These are phyloP conservation scores for Aspergillus brunneoviolaceus DNA, from an alignment of 2,329 filamentous ascomycete species.

Conservation along the genomic window DNA sequence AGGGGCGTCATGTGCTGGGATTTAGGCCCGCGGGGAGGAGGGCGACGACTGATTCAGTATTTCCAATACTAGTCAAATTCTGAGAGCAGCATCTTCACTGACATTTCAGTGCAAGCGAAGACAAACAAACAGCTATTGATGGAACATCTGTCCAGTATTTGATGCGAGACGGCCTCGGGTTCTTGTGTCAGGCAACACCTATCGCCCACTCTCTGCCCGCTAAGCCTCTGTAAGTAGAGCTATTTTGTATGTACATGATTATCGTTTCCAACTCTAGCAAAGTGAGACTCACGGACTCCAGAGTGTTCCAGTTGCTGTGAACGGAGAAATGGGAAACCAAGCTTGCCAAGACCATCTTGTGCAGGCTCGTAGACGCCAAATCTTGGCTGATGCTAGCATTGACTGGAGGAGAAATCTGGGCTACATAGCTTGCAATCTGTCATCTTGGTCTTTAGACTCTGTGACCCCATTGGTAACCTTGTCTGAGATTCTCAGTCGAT, in stretches of 20 bases:
- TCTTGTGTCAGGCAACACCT: neutral
- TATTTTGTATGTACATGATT: neutral
- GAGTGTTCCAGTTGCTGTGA: too few species aligned
- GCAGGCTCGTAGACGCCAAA: too few species aligned
- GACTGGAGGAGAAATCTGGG: too few species aligned
- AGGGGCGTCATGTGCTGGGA: conserved; percentile 42
- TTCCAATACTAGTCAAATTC: neutral
- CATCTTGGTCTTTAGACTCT: neutral
- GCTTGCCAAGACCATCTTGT: too few species aligned
- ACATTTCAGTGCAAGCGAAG: neutral
- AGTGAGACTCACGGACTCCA: neutral
- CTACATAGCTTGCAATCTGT: too few species aligned
- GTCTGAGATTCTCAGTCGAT: neutral
- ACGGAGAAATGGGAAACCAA: too few species aligned
- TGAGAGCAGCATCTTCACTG: neutral
- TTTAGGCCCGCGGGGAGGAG: conserved; percentile 31
- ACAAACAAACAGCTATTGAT: neutral
- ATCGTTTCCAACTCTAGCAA: neutral
- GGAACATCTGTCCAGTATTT: neutral
- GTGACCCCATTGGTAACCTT: neutral
- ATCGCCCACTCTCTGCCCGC: neutral
- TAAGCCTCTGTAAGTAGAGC: neutral
- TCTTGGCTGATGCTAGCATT: too few species aligned
- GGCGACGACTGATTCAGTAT: conserved; percentile 16
- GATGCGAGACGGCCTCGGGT: neutral